Conservation (phyloP, 2,329 filamentous ascomycete genomes). For the Aureobasidium sp. region DNA sequence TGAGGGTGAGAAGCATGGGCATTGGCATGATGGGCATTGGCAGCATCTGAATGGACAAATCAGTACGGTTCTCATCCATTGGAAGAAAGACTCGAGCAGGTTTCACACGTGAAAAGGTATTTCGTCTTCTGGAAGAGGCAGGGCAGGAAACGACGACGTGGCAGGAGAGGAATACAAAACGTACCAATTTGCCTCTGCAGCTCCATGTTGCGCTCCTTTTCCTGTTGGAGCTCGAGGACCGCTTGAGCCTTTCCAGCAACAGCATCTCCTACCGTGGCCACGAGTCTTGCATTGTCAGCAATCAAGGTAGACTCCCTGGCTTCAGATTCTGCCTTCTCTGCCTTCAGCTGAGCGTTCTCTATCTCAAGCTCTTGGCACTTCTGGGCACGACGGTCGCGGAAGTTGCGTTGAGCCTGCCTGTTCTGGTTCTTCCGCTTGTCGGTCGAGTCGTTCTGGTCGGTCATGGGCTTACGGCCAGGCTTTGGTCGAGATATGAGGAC, state of each 20-base stretch:
- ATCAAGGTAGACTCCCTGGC: background rate
- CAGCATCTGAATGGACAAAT: background rate
- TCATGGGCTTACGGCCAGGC: slow-evolving; percentile 79
- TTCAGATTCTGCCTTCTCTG: slow-evolving; percentile 43
- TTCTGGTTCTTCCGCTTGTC: slow-evolving; percentile 95
- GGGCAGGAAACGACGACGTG: background rate
- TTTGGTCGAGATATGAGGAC: slow-evolving; percentile 37
- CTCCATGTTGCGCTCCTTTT: background rate
- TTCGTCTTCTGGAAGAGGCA: background rate
- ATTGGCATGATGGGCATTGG: background rate
- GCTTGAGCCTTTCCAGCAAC: background rate
- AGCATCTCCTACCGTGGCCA: background rate
- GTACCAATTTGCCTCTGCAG: slow-evolving; percentile 7
- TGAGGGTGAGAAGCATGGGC: background rate
- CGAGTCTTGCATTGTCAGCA: background rate
- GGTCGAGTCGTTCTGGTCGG: slow-evolving; percentile 64
- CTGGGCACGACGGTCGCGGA: slow-evolving; percentile 77
- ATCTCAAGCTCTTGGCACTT: slow-evolving; percentile 61
- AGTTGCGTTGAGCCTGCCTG: slow-evolving; percentile 80
- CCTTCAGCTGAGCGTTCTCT: slow-evolving; percentile 37
- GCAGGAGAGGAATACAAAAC: background rate
- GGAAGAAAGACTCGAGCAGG: background rate
- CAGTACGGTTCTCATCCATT: background rate
- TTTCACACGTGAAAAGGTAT: background rate
- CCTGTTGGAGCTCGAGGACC: background rate